phyloP scores from a whole-genome alignment of 31 red algal genomes.

The Asparagopsis taxiformis region DNA sequence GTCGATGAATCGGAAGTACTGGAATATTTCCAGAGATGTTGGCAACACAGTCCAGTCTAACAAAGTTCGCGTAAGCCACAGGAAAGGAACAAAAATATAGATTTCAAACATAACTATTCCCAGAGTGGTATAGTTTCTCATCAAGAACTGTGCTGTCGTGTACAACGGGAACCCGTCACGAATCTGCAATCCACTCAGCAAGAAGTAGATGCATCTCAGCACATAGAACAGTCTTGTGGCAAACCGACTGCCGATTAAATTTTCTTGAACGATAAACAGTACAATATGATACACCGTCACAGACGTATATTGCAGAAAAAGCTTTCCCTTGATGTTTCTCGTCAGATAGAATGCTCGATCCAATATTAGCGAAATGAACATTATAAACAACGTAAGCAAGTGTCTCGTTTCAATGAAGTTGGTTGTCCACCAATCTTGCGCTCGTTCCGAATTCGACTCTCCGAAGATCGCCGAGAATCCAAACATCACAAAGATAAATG shows the following conservation, averaged over 20 bases:
- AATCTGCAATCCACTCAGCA: slow-evolving; percentile 68
- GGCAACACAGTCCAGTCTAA: slow-evolving; percentile 73
- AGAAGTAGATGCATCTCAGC: slow-evolving; percentile 61
- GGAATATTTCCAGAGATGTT: slow-evolving; percentile 61
- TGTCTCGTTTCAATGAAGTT: slow-evolving; percentile 59
- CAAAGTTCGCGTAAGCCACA: slow-evolving; percentile 58
- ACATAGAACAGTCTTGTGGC: slow-evolving; percentile 49
- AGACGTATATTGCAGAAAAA: slow-evolving; percentile 46
- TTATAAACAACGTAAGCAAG: slow-evolving; percentile 37
- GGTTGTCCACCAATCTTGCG: slow-evolving; percentile 62
- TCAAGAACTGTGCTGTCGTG: slow-evolving; percentile 59
- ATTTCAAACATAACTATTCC: slow-evolving; percentile 54
- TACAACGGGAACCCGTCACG: slow-evolving; percentile 69
- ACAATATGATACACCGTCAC: slow-evolving; percentile 50
- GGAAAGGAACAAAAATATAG: slow-evolving; percentile 67
- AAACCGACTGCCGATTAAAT: slow-evolving; percentile 39
- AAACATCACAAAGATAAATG: slow-evolving; percentile 67
- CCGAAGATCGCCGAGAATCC: slow-evolving; percentile 56
- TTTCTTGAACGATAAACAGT: slow-evolving; percentile 40
- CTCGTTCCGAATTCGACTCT: slow-evolving; percentile 4
- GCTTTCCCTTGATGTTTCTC: slow-evolving; percentile 48
- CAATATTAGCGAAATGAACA: slow-evolving; percentile 39
- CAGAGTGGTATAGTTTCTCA: slow-evolving; percentile 42
- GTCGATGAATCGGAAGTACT: slow-evolving; percentile 68
- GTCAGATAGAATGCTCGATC: slow-evolving; percentile 64